Conservation (phyloP, 768 basidiomycete species). For the Kwoniella shandongensis region DNA sequence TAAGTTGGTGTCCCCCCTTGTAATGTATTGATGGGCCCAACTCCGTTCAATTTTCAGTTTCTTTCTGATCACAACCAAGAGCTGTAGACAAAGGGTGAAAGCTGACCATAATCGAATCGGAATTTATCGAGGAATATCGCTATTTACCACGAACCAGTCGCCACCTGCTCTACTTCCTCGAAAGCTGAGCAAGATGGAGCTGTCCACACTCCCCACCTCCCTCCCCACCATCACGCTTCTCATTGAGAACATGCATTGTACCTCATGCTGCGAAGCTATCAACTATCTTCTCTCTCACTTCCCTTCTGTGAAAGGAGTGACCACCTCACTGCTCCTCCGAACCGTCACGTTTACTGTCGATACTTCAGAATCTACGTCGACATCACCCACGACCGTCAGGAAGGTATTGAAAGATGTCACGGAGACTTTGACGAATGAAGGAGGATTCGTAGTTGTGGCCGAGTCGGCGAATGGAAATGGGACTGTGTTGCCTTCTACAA, state of each 20-base stretch:
- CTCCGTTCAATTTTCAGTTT: no score
- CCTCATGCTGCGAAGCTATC: slow-evolving; percentile 40
- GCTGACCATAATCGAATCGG: no score
- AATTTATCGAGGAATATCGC: no score
- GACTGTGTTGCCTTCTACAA: not conserved
- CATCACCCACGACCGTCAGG: not conserved
- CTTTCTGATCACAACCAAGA: no score
- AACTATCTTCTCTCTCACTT: slow-evolving; percentile 23
- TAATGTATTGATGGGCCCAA: no score
- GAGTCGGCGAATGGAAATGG: slow-evolving; percentile 10
- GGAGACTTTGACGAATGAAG: slow-evolving; percentile 8
- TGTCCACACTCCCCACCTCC: not conserved
- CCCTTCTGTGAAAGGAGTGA: slow-evolving; percentile 18
- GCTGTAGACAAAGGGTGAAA: no score
- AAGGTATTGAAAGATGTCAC: slow-evolving; percentile 15
- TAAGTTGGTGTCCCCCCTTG: no score
- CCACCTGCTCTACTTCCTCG: no score
- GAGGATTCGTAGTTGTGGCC: slow-evolving; percentile 16
- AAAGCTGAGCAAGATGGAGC: not conserved
- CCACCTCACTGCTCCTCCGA: slow-evolving; percentile 24
- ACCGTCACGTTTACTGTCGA: slow-evolving; percentile 34
- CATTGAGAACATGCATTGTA: slow-evolving; percentile 45
- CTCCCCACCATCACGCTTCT: slow-evolving; percentile 22
- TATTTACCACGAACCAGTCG: no score
- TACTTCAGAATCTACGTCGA: not conserved